A percentile compares a stretch with the other conserved stretches of the same genome.
Conservation (phyloP, 352 stramenopile genomes). For the Achlya hypogyna region DNA sequence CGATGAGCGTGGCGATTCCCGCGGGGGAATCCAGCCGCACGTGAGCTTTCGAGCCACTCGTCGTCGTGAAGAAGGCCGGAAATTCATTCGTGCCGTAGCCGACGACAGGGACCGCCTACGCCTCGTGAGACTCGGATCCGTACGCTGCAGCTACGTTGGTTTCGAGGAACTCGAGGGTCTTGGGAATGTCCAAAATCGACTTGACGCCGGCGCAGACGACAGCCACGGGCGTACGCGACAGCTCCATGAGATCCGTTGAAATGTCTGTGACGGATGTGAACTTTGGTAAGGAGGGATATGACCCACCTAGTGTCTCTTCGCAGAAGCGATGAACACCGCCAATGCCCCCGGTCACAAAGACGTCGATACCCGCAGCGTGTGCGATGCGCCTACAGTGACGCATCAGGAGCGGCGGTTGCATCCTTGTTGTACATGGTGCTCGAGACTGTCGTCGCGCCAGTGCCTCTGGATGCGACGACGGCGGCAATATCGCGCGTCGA, state of each 20-base stretch:
- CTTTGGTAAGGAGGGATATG: not conserved
- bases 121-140: constrained; percentile 2
- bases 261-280: constrained; percentile 56
- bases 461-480: constrained; percentile 59
- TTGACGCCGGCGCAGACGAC: constrained; percentile 98
- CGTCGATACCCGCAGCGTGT: constrained; percentile 88
- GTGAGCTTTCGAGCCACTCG: constrained; percentile 83
- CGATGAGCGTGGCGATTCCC: constrained; percentile 81
- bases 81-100: constrained; percentile 91
- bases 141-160: constrained; percentile 56
- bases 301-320: constrained; percentile 50
- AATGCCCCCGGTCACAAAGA: constrained; percentile 97
- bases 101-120: constrained; percentile 90
- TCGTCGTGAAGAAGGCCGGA: constrained; percentile 96
- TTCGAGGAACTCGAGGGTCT: constrained; percentile 96
- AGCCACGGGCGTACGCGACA: constrained; percentile 90
- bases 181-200: constrained; percentile 95
- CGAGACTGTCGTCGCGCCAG: constrained; percentile 94
- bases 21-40: constrained; percentile 73
- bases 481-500: constrained; percentile 78
- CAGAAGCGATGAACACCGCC: constrained; percentile 95
- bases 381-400: constrained; percentile 67
- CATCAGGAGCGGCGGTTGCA: not conserved
- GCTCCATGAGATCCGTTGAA: constrained; percentile 94
- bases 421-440: constrained; percentile 86